These are phyloP conservation scores for Andrographis paniculata DNA, from an alignment of 305 asterid species.

Conservation along the genomic window DNA sequence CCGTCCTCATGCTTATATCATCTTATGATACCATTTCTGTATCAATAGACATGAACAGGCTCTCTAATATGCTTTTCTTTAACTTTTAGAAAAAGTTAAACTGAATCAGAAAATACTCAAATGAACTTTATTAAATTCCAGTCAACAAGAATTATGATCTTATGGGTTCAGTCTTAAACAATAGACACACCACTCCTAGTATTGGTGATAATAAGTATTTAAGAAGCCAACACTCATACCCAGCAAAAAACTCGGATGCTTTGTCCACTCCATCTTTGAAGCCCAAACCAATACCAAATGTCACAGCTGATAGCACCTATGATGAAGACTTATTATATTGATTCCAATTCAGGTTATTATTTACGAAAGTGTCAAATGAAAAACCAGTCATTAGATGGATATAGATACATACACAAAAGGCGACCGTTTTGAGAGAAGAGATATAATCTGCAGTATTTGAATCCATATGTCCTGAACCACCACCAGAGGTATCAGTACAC, in stretches of 20 bases:
- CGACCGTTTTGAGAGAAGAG: slow-evolving; percentile 71
- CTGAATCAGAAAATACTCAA: too few relatives aligned
- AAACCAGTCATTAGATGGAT: slow-evolving; percentile 9
- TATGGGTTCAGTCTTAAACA: slow-evolving; percentile 4
- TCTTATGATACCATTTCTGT: neutral
- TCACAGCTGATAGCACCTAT: slow-evolving; percentile 87
- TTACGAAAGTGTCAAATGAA: slow-evolving; percentile 13
- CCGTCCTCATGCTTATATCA: neutral
- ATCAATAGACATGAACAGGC: neutral
- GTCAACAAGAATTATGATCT: slow-evolving; percentile 6
- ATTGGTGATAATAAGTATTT: neutral
- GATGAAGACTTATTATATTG: slow-evolving; percentile 37
- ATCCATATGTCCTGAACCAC: slow-evolving; percentile 29
- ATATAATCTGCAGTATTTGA: slow-evolving; percentile 32
- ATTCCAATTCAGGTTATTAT: slow-evolving; percentile 36
- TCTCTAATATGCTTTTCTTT: neutral
- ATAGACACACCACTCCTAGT: slow-evolving; percentile 14
- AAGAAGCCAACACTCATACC: slow-evolving; percentile 39
- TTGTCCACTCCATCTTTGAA: slow-evolving; percentile 63
- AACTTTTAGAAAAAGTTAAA: neutral
- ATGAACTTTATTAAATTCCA: too few relatives aligned
- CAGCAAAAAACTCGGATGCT: slow-evolving; percentile 92
- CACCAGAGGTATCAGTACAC: slow-evolving; percentile 26
- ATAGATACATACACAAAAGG: slow-evolving; percentile 59
- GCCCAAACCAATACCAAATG: slow-evolving; percentile 85